Conservation (phyloP, 768 basidiomycete genomes). For the Exidia glandulosa region DNA sequence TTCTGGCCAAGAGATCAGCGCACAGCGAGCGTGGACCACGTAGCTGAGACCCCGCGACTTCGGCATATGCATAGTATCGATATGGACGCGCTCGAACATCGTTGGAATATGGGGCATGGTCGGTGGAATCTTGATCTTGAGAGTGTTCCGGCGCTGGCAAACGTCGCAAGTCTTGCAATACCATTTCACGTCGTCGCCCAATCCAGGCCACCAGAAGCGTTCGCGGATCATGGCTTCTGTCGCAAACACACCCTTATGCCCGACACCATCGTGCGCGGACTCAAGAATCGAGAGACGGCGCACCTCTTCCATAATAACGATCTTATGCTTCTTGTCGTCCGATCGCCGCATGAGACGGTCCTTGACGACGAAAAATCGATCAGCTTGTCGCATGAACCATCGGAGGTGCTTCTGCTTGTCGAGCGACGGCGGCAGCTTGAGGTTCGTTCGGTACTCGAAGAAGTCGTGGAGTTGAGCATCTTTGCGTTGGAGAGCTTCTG, state of each 20-base stretch:
- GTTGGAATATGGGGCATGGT: slow-evolving; percentile 8
- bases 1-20: slow-evolving; percentile 24
- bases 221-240: slow-evolving; percentile 1
- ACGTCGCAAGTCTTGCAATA: slow-evolving; percentile 23
- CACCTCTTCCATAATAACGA: slow-evolving; percentile 6
- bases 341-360: slow-evolving; percentile 9
- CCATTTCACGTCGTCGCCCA: slow-evolving; percentile 10
- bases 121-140: slow-evolving; percentile 13
- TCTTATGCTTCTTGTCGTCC: slow-evolving; percentile 7
- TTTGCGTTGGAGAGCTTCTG: no score
- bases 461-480: no score
- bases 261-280: slow-evolving; percentile 10
- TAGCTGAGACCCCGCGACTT: slow-evolving; percentile 20
- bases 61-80: slow-evolving; percentile 32
- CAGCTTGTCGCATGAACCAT: background rate
- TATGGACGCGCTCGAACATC: slow-evolving; percentile 24
- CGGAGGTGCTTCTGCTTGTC: background rate
- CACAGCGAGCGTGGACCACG: slow-evolving; percentile 27
- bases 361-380: slow-evolving; percentile 1
- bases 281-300: slow-evolving; percentile 1
- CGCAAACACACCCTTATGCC: slow-evolving; percentile 11
- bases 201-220: slow-evolving; percentile 16
- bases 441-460: no score
- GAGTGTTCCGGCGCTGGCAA: slow-evolving; percentile 22
- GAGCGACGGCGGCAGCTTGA: background rate